Evolutionary conservation across 2,329 filamentous ascomycete species (phyloP).

Genomic region (Aureobasidium melanogenum): DNA sequence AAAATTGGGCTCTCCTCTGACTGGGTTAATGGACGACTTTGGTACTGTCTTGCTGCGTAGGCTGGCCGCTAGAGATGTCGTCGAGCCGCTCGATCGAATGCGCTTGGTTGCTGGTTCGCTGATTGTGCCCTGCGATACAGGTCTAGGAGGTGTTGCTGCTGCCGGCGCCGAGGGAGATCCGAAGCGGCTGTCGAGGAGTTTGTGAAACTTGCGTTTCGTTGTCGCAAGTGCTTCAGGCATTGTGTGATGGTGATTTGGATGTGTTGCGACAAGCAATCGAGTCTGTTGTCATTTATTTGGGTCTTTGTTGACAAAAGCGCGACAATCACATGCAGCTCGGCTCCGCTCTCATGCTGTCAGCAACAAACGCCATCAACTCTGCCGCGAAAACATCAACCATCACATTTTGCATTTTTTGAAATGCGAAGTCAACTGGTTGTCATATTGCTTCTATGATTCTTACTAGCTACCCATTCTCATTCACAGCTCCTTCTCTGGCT

Average conservation of each 20-base stretch:
- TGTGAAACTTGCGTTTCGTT: slow-evolving; percentile 78
- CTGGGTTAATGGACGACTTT: slow-evolving; percentile 4
- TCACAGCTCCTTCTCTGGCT: slow-evolving; percentile 23
- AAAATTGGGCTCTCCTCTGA: slow-evolving; percentile 52
- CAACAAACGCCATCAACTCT: background rate
- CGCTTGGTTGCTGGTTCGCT: slow-evolving; percentile 24
- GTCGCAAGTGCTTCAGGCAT: slow-evolving; percentile 54
- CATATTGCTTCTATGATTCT: background rate
- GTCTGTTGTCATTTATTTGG: background rate
- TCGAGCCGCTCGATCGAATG: slow-evolving; percentile 23
- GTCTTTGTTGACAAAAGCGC: slow-evolving; percentile 3
- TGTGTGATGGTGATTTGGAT: background rate
- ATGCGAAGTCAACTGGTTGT: no score
- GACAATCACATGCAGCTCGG: slow-evolving; percentile 9
- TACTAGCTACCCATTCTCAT: background rate
- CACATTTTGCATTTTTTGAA: background rate
- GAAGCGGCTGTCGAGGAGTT: slow-evolving; percentile 53
- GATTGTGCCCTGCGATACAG: slow-evolving; percentile 14
- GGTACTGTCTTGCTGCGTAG: slow-evolving; percentile 5
- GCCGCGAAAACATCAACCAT: background rate
- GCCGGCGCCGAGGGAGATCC: slow-evolving; percentile 37
- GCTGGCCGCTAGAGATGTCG: slow-evolving; percentile 16
- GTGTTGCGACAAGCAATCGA: background rate
- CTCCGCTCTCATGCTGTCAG: slow-evolving; percentile 4
- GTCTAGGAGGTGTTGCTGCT: slow-evolving; percentile 27